Conservation (phyloP, 768 basidiomycete species). For the Trametes meyenii region DNA sequence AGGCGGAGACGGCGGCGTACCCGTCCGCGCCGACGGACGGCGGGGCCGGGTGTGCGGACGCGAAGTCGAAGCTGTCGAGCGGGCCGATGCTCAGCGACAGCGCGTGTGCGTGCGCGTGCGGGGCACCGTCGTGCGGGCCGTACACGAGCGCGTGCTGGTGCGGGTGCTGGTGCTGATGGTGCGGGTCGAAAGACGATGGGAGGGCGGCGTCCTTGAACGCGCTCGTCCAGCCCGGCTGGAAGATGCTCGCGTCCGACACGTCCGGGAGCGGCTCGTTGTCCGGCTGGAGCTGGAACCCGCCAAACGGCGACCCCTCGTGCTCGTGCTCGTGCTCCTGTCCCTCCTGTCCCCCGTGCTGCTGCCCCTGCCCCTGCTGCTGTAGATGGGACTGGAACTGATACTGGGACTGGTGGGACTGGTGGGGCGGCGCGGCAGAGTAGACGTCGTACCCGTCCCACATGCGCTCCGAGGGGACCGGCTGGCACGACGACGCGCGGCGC, state of each 20-base stretch:
- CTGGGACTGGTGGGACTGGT: too few relatives aligned
- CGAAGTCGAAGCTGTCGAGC: constrained; percentile 21
- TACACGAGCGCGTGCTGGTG: not conserved
- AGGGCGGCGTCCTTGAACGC: constrained; percentile 16
- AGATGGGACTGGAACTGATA: too few relatives aligned
- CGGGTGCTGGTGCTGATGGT: too few relatives aligned
- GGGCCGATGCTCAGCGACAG: constrained; percentile 24
- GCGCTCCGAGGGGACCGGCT: constrained; percentile 40
- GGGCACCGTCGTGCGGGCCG: constrained; percentile 5
- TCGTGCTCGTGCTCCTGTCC: too few relatives aligned
- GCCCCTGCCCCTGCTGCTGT: constrained; percentile 12
- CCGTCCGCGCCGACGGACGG: constrained; percentile 12
- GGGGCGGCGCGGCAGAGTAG: not conserved
- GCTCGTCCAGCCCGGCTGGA: constrained; percentile 25
- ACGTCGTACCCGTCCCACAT: constrained; percentile 34
- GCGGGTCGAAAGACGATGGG: not conserved
- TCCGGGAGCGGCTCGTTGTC: constrained; percentile 55
- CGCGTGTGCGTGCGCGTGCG: constrained; percentile 14
- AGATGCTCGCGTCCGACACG: constrained; percentile 24
- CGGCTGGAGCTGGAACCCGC: constrained; percentile 35
- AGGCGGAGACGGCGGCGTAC: not conserved
- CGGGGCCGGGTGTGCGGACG: constrained; percentile 8
- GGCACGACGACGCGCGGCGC: constrained; percentile 53
- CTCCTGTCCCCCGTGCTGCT: too few relatives aligned
- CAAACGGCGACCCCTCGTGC: constrained; percentile 17